phyloP scores from a whole-genome alignment of 768 basidiomycete species.

The Boletus bicolor region DNA sequence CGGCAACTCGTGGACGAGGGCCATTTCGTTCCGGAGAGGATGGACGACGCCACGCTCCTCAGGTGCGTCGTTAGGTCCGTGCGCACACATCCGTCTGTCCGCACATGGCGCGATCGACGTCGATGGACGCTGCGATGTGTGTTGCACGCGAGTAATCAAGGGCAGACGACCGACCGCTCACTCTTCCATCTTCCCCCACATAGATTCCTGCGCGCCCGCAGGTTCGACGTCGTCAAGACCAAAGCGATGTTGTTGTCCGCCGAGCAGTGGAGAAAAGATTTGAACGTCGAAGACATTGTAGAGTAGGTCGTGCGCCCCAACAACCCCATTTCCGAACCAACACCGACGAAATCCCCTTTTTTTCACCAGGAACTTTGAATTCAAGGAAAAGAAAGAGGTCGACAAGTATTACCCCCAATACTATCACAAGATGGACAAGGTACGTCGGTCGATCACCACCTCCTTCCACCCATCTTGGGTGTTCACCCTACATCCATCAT shows the following conservation, averaged over 20 bases:
- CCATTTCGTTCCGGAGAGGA: conserved; percentile 56
- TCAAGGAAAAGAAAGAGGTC: conserved; percentile 77
- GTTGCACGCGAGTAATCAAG: not conserved
- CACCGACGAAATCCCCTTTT: not conserved
- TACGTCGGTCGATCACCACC: conserved; percentile 23
- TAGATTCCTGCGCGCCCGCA: conserved; percentile 90
- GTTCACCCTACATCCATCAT: not conserved
- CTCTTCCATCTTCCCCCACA: not conserved
- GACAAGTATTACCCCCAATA: conserved; percentile 94
- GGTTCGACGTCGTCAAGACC: conserved; percentile 80
- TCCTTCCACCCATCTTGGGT: too few species aligned
- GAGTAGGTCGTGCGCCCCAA: conserved; percentile 41
- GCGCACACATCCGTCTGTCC: not conserved
- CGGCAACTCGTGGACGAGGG: conserved; percentile 60
- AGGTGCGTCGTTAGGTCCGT: conserved; percentile 39
- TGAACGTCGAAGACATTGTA: conserved; percentile 72
- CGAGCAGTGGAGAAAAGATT: conserved; percentile 89
- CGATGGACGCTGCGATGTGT: conserved; percentile 12
- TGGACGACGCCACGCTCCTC: conserved; percentile 69
- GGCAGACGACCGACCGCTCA: not conserved
- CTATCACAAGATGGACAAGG: conserved; percentile 96
- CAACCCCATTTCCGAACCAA: not conserved
- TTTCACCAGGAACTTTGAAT: conserved; percentile 69
- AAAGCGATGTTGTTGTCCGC: conserved; percentile 80
- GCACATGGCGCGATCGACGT: conserved; percentile 4